Conservation (phyloP, 805 yeast species). For the Barnettozyma californica region DNA sequence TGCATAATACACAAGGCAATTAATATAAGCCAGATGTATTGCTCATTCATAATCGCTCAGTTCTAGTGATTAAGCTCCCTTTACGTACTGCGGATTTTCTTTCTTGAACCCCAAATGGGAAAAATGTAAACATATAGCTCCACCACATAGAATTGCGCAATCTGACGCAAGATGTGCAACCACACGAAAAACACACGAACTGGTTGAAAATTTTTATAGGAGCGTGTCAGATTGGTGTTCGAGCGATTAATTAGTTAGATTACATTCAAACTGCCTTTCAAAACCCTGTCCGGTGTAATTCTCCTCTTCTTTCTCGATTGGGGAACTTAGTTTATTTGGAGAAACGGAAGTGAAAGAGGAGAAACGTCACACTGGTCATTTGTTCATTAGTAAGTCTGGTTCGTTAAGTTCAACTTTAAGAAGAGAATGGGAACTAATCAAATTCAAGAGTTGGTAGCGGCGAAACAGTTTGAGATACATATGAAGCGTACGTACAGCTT, state of each 20-base stretch:
- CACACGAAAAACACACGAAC: neutral
- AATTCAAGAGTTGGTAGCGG: neutral
- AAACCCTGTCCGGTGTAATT: neutral
- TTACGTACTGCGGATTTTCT: no score
- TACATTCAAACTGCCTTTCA: no score
- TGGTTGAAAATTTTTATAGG: neutral
- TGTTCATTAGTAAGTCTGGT: neutral
- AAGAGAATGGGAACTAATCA: neutral
- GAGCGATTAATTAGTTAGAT: neutral
- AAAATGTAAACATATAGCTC: neutral
- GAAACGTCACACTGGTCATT: neutral
- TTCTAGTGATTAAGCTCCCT: no score
- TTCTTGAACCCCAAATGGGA: neutral
- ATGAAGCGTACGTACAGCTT: conserved; percentile 12
- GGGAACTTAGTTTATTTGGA: neutral
- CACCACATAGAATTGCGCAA: neutral
- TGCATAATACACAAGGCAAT: neutral
- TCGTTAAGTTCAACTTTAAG: neutral
- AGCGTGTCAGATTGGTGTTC: neutral
- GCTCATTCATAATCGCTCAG: no score
- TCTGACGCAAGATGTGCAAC: neutral
- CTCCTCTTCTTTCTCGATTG: neutral
- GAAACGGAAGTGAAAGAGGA: neutral
- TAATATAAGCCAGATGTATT: no score
- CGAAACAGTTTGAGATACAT: neutral